Evolutionary conservation across 2,329 filamentous ascomycete species (phyloP).

Genomic region (Aspergillus nomiae): DNA sequence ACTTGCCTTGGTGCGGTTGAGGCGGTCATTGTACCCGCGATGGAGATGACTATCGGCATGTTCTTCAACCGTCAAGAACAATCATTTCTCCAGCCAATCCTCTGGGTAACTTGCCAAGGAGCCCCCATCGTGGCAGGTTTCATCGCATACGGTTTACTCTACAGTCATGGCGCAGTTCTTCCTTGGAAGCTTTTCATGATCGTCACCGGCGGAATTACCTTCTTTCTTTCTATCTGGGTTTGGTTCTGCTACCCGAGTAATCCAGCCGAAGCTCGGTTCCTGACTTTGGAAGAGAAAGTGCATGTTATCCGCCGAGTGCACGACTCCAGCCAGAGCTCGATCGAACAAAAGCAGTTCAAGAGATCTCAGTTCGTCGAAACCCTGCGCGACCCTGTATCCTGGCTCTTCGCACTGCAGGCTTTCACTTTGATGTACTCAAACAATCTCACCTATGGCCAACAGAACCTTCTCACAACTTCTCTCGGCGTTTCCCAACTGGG

Average conservation of each 20-base stretch:
- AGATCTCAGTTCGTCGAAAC: background rate
- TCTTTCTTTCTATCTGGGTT: background rate
- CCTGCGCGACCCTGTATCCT: background rate
- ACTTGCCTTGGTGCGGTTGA: background rate
- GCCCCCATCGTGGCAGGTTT: background rate
- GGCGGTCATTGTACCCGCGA: background rate
- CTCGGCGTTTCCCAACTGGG: background rate
- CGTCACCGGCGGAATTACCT: background rate
- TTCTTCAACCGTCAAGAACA: constrained; percentile 1
- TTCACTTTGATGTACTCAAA: constrained; percentile 1
- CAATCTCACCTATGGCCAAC: background rate
- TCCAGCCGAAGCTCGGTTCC: background rate
- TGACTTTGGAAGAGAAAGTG: background rate
- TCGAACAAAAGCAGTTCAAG: constrained; percentile 1
- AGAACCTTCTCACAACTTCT: constrained; percentile 1
- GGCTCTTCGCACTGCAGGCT: background rate
- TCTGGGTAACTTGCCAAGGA: constrained; percentile 2
- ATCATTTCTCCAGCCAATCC: background rate
- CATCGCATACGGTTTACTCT: background rate
- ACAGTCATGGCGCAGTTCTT: background rate
- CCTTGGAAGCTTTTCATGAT: constrained; percentile 3
- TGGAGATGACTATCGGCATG: constrained; percentile 3
- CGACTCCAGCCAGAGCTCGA: background rate
- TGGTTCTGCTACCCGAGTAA: background rate
- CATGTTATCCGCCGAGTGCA: background rate